Evolutionary conservation across 495 filamentous ascomycete species (phyloP), one percentile per base, ranked within the genome.

Genomic region (Talaromyces proteolyticus): DNA sequence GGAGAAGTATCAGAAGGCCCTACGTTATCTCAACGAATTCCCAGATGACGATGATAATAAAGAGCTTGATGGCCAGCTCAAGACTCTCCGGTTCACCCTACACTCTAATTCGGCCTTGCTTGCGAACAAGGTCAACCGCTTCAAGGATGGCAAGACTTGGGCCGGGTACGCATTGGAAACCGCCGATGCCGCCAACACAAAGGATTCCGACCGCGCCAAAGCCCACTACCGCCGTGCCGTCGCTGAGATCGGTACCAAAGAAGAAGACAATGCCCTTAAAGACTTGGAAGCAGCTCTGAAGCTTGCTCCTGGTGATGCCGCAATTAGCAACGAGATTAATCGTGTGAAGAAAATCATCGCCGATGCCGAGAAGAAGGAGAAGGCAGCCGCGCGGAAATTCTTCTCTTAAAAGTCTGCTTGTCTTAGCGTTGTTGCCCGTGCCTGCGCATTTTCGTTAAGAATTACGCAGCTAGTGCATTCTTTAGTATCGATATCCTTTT

Each of bases 1-100:
- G 20, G 87, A 87, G 38, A 99, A 99, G 74, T 99, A 99, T 72
- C 87, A 95, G 68, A 99, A 99, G 73, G 91, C 81, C n/a, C 68
- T 99, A 48, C 86, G 93, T 54, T 99, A 97, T 61, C 69, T 96
- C 52, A 89, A 91, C 63, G 91, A 96, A 69, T 88, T 93, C 62
- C 85, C 89, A 10, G 81, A 83, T 44, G 67, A 84, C 18, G 67
- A 61, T 16, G 83, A 90, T 16, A 69, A 75, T 2, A 71, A 75
- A 37, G 87, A 89, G 40, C 74, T 87, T 26, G 79, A 77, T 42
- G 61, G 70, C 43, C 73, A 88, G 58, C 70, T 95, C 51, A 82
- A 82, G 55, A 70, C 81, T 20, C 75, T 99, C 34, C 83, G 86
- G 44, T 89, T 92, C 59, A 77, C 79, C 7, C 72, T 93, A 20